Base-by-base conservation (phyloP, 352 stramenopile species). In the Phytophthora pini region DNA sequence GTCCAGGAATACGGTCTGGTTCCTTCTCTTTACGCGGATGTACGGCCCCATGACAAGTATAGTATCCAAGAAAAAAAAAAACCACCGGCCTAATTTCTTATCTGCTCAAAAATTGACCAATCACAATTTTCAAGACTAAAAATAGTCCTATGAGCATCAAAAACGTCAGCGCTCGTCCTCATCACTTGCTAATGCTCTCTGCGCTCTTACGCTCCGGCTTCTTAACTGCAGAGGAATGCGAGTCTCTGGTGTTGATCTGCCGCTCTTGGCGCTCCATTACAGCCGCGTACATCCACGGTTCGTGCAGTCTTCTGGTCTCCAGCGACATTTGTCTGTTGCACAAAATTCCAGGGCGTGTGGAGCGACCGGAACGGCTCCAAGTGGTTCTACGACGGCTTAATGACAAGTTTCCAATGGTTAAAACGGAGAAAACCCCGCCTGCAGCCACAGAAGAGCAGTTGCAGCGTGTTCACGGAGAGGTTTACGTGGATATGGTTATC, bases 1-100 rank as follows among this genome's bases (percentile, higher is more conserved):
- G 67, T 95, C 82, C 67, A 97, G 63, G 65, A 97, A 97, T 34
- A 97, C 81, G 17, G 88, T 96, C 76, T 93, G 86, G 64, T 82
- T 90, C 40, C 81, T 70, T 56, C 89, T 78, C 84, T 97, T 97
- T n/a, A 97, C 77, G 76, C 89, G 87, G 57, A 97, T 76, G 60
- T 97, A 97, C 75, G 86, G 80, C 27, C 68, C 69, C 76, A 85
- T 84, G 5, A 0, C 34, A 17, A 36, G 31, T 36, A 36, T 26
- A 26, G 2, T 26, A 26, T 36, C 39, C 46, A 13, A n/a, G 8
- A 13, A 12, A 20, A 34, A 40, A 29, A 34, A 38, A 31, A 48
- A 29, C 36, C 36, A n/a, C 4, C 36, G 11, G 12, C 2, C 6
- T 34, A 34, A 34, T 34, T 11, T 43, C 6, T 20, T 43, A 20